Evolutionary conservation across 2,329 filamentous ascomycete species (phyloP).

Genomic region (Zasmidium citrigriseum): DNA sequence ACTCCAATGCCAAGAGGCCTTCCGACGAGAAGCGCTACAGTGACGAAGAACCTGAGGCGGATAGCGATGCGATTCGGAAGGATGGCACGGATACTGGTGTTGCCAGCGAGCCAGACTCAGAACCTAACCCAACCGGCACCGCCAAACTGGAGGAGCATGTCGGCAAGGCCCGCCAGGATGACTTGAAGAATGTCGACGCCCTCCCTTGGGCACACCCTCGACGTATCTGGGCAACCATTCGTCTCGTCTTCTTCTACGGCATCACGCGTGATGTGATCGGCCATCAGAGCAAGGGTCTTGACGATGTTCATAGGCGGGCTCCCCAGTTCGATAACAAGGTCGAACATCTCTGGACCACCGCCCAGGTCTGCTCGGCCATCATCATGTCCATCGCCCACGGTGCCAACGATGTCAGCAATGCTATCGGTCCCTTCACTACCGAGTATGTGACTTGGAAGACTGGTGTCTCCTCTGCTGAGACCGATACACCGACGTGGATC

Average conservation of each 20-base stretch:
- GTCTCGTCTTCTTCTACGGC: slow-evolving; percentile 8
- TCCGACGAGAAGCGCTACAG: not conserved
- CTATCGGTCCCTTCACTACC: slow-evolving; percentile 61
- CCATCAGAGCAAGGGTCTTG: slow-evolving; percentile 45
- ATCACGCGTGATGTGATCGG: slow-evolving; percentile 13
- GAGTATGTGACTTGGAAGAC: slow-evolving; percentile 61
- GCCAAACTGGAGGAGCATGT: not conserved
- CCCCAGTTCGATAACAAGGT: slow-evolving; percentile 61
- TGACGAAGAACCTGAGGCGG: not conserved
- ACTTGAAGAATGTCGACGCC: slow-evolving; percentile 2
- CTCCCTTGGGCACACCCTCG: slow-evolving; percentile 9
- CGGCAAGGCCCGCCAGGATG: not conserved
- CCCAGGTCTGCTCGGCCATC: slow-evolving; percentile 66
- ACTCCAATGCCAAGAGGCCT: not conserved
- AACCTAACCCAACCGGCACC: no score
- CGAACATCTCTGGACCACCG: slow-evolving; percentile 64
- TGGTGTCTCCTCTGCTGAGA: slow-evolving; percentile 42
- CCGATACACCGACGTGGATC: slow-evolving; percentile 61
- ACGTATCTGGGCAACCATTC: slow-evolving; percentile 7
- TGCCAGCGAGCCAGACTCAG: not conserved
- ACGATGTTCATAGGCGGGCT: slow-evolving; percentile 57
- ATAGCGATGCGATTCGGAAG: not conserved
- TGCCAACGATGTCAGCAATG: slow-evolving; percentile 62
- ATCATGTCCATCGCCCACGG: slow-evolving; percentile 70
- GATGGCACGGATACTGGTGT: not conserved